These are phyloP conservation scores for Fonsecaea erecta DNA, from an alignment of 2,329 filamentous ascomycete genomes.

Conservation along the genomic window DNA sequence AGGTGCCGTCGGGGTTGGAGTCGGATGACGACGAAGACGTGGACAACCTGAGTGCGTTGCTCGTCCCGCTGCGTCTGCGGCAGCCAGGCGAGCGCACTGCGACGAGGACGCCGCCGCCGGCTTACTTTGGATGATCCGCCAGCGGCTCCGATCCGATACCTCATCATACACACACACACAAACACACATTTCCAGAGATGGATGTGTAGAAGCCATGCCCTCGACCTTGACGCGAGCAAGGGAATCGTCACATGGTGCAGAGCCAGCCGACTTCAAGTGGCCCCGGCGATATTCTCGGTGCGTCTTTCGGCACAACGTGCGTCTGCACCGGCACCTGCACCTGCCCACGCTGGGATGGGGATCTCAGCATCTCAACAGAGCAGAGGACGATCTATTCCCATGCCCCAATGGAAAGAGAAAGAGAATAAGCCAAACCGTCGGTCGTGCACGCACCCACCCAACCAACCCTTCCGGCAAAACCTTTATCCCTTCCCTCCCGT, in stretches of 20 bases:
- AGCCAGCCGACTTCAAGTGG: background rate
- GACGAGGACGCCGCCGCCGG: slow-evolving; percentile 26
- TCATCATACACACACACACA: background rate
- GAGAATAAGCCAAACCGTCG: no score
- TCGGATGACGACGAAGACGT: slow-evolving; percentile 14
- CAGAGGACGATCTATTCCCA: no score
- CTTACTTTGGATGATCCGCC: slow-evolving; percentile 30
- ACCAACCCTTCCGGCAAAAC: background rate
- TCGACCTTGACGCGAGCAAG: background rate
- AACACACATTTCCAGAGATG: background rate
- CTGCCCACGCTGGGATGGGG: background rate
- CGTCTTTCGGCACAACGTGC: background rate
- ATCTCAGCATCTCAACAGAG: background rate
- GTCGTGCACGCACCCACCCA: no score
- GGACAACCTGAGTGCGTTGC: background rate
- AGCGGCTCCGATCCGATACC: no score
- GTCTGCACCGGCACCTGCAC: background rate
- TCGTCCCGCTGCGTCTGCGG: background rate
- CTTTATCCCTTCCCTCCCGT: no score
- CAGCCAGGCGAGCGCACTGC: background rate
- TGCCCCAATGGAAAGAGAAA: no score
- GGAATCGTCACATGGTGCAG: background rate
- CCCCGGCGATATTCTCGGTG: slow-evolving; percentile 14
- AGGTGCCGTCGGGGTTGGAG: slow-evolving; percentile 4
- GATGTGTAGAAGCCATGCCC: background rate